Percentiles rank a stretch among this genome's conserved stretches.
phyloP scores from a whole-genome alignment of 2,329 filamentous ascomycete species.

The Thielaviopsis punctulata region DNA sequence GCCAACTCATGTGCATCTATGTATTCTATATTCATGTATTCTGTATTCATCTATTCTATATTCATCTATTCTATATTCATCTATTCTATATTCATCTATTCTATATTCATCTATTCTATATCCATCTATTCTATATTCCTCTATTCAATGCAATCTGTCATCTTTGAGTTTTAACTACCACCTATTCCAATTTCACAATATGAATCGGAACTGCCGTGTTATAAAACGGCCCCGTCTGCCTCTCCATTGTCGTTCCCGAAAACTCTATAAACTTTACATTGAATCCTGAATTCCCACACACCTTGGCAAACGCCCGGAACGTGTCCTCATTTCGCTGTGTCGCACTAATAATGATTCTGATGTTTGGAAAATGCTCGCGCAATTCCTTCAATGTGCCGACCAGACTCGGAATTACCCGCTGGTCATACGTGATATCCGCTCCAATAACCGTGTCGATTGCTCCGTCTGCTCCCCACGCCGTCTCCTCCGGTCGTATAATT shows the following conservation, averaged over 20 bases:
- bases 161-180: not conserved
- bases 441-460: constrained; percentile 49
- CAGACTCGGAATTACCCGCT: constrained; percentile 42
- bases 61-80: too few species aligned
- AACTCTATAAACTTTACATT: constrained; percentile 27
- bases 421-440: constrained; percentile 66
- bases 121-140: not conserved
- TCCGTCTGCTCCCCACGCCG: constrained; percentile 9
- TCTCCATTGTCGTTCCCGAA: constrained; percentile 19
- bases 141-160: not conserved
- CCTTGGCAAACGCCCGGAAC: constrained; percentile 43
- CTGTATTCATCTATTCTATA: too few species aligned
- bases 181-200: constrained; percentile 20
- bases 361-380: constrained; percentile 35
- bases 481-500: constrained; percentile 31
- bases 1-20: too few species aligned
- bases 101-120: too few species aligned
- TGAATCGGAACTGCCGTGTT: constrained; percentile 40
- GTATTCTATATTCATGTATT: too few species aligned
- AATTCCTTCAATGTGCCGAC: constrained; percentile 47
- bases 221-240: constrained; percentile 49
- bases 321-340: constrained; percentile 56
- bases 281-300: constrained; percentile 34
- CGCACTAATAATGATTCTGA: constrained; percentile 48
- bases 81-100: too few species aligned